These are phyloP conservation scores for Euphrasia arctica DNA, from an alignment of 305 asterid genomes.

Conservation along the genomic window DNA sequence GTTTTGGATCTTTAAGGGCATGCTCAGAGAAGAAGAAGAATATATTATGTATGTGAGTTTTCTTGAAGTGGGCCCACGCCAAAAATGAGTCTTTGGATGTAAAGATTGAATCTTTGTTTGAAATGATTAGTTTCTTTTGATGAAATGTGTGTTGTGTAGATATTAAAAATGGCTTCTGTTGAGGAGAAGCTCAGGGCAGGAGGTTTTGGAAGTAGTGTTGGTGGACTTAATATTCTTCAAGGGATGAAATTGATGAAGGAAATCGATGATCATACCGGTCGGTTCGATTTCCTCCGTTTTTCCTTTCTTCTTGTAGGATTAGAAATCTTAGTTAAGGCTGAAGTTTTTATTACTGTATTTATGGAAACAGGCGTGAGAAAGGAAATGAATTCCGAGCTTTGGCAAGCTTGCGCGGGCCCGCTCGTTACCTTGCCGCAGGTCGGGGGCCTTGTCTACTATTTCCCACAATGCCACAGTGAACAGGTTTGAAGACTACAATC, in stretches of 20 bases:
- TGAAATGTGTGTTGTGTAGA: neutral
- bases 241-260: constrained; percentile 31
- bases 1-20: too few relatives aligned
- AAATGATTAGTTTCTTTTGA: neutral
- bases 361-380: constrained; percentile 42
- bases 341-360: constrained; percentile 22
- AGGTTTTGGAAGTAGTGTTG: constrained; percentile 14
- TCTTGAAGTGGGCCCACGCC: too few relatives aligned
- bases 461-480: constrained; percentile 88
- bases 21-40: too few relatives aligned
- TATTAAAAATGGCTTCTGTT: constrained; percentile 25
- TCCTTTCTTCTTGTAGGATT: neutral
- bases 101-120: too few relatives aligned
- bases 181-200: constrained; percentile 25
- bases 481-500: constrained; percentile 35
- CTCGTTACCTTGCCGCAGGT: constrained; percentile 79
- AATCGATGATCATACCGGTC: constrained; percentile 25
- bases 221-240: constrained; percentile 25
- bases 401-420: constrained; percentile 94
- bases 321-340: neutral
- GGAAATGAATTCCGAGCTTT: constrained; percentile 66
- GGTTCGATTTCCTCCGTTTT: neutral
- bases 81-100: too few relatives aligned
- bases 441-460: constrained; percentile 83
- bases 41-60: too few relatives aligned